These are phyloP conservation scores for Acanthamoeba sp. DNA, from an alignment of 208 protist species.

Conservation along the genomic window DNA sequence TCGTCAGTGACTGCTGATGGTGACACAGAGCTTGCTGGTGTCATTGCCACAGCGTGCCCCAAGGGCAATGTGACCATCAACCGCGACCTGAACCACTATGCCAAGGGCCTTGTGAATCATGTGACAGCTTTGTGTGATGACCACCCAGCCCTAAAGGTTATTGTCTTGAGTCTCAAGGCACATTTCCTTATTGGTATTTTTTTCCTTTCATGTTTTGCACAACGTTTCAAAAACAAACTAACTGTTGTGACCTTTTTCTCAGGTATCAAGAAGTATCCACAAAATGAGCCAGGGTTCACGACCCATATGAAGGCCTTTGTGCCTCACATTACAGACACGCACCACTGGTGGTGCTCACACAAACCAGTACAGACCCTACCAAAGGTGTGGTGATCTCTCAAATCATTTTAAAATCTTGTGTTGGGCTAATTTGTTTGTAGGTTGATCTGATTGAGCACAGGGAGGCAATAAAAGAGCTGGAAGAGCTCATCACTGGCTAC, in stretches of 20 bases:
- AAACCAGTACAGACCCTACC: neutral
- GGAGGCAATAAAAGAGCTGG: neutral
- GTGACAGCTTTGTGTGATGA: neutral
- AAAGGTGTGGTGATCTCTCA: no score
- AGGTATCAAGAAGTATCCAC: no score
- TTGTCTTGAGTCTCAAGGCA: neutral
- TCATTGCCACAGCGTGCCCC: neutral
- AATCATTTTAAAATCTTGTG: no score
- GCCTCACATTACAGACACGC: no score
- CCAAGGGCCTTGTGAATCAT: neutral
- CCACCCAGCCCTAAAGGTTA: neutral
- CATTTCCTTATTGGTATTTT: no score
- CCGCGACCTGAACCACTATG: conserved; percentile 8
- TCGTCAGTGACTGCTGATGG: neutral
- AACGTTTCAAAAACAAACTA: no score
- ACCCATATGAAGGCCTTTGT: no score
- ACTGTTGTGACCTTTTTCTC: neutral
- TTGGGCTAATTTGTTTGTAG: neutral
- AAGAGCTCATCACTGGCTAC: neutral
- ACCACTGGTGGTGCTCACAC: neutral
- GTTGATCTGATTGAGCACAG: neutral
- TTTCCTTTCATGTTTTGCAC: no score
- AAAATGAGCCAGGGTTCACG: no score
- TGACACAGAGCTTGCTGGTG: neutral
- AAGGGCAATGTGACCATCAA: neutral